Evolutionary conservation across 768 basidiomycete species (phyloP).

Genomic region (Leccinum ochraceum): DNA sequence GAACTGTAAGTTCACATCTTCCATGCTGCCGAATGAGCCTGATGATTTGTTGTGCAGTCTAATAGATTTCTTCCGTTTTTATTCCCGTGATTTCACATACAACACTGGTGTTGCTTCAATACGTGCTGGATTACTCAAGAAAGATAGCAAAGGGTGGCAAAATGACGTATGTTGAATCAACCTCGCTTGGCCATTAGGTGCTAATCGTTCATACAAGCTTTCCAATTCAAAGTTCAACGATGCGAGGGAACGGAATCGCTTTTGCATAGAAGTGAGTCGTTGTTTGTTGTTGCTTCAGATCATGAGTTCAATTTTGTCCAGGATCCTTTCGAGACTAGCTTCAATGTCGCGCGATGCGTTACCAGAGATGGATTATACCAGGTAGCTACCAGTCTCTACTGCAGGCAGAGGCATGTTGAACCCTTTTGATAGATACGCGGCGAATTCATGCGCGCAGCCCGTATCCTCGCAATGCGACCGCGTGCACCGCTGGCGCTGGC

Average conservation of each 20-base stretch:
- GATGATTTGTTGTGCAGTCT: slow-evolving; percentile 51
- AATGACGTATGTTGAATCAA: slow-evolving; percentile 66
- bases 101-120: slow-evolving; percentile 91
- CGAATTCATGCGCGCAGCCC: slow-evolving; percentile 95
- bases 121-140: slow-evolving; percentile 83
- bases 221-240: slow-evolving; percentile 61
- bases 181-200: not conserved
- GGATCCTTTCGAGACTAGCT: slow-evolving; percentile 98
- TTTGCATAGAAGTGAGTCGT: slow-evolving; percentile 86
- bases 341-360: slow-evolving; percentile 95
- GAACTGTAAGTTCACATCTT: slow-evolving; percentile 65
- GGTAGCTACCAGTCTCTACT: slow-evolving; percentile 39
- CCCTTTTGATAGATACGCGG: slow-evolving; percentile 78
- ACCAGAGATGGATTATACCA: slow-evolving; percentile 96
- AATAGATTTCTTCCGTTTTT: slow-evolving; percentile 98
- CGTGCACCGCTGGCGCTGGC: slow-evolving; percentile 81
- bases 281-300: not conserved
- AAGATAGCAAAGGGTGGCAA: slow-evolving; percentile 93
- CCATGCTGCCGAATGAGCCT: not conserved
- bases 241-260: slow-evolving; percentile 84
- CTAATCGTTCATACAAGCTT: slow-evolving; percentile 36
- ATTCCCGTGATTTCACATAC: slow-evolving; percentile 90
- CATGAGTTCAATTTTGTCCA: slow-evolving; percentile 32
- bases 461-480: slow-evolving; percentile 78
- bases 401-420: not conserved